Conservation (phyloP, 257 asterid species). For the Leptodermis oblonga region DNA sequence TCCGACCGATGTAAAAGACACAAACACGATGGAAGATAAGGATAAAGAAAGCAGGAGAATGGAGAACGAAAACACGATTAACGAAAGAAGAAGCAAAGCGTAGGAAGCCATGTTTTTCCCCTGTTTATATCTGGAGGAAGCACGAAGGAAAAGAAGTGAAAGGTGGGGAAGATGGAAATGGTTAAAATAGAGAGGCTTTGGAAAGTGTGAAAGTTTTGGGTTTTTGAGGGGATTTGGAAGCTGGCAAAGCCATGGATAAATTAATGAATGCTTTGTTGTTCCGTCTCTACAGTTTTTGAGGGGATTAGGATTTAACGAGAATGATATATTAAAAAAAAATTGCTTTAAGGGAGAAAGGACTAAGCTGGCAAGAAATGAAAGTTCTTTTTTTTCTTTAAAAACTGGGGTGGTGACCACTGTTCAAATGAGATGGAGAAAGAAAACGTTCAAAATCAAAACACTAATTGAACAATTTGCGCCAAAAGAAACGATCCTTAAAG, state of each 20-base stretch:
- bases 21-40: conserved; percentile 18
- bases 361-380: conserved; percentile 6
- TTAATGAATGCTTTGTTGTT: too few relatives aligned
- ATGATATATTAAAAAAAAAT: too few relatives aligned
- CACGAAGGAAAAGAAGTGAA: neutral
- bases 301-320: neutral
- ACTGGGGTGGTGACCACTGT: conserved; percentile 5
- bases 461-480: conserved; percentile 16
- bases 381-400: neutral
- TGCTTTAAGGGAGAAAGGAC: neutral
- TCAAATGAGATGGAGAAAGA: neutral
- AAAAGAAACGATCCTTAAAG: neutral
- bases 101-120: neutral
- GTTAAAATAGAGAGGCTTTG: conserved; percentile 12
- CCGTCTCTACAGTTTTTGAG: too few relatives aligned
- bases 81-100: neutral
- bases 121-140: neutral
- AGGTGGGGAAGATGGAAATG: neutral
- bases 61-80: conserved; percentile 13
- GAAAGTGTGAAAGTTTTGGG: conserved; percentile 5
- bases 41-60: conserved; percentile 14
- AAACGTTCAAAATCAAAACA: too few relatives aligned
- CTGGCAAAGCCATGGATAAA: neutral
- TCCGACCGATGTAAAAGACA: conserved; percentile 25
- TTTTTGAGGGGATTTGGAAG: conserved; percentile 10